A percentile compares a stretch with the other conserved stretches of the same genome.
phyloP scores from a whole-genome alignment of 2,329 filamentous ascomycete genomes.

The Leptographium radiaticola region DNA sequence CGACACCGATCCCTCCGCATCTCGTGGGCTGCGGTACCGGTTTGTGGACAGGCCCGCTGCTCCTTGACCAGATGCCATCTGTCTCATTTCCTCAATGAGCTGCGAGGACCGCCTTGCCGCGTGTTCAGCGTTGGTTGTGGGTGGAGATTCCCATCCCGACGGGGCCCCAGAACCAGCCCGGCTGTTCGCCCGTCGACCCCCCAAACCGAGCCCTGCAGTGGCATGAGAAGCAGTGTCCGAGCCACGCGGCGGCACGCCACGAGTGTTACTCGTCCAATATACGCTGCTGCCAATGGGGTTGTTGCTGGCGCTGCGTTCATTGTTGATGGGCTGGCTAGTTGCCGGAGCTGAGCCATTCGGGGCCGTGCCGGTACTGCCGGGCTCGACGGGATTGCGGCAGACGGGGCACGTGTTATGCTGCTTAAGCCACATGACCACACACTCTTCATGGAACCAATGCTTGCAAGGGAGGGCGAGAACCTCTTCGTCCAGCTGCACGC shows the following conservation, averaged over 20 bases:
- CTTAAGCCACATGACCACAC: slow-evolving; percentile 69
- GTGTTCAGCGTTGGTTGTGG: too few species aligned
- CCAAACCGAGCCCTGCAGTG: too few species aligned
- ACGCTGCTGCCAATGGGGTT: neutral
- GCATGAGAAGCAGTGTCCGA: too few species aligned
- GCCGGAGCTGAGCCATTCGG: neutral
- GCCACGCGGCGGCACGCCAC: neutral
- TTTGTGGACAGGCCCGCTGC: neutral
- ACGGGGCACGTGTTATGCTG: slow-evolving; percentile 91
- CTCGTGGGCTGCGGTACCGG: slow-evolving; percentile 1
- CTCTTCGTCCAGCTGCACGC: slow-evolving; percentile 58
- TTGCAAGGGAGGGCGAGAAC: slow-evolving; percentile 72
- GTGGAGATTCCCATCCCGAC: too few species aligned
- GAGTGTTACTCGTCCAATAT: neutral
- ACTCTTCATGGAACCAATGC: slow-evolving; percentile 86
- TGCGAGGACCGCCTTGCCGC: neutral
- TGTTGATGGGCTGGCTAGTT: neutral
- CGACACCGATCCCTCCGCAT: neutral
- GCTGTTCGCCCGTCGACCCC: too few species aligned
- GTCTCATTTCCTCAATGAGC: neutral
- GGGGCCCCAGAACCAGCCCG: too few species aligned
- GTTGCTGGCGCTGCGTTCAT: neutral
- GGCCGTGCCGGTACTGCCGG: slow-evolving; percentile 7
- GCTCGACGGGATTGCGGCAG: slow-evolving; percentile 49
- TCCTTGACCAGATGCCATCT: neutral